Base-by-base conservation (phyloP, 805 yeast species). In the Candida fluviatilis region DNA sequence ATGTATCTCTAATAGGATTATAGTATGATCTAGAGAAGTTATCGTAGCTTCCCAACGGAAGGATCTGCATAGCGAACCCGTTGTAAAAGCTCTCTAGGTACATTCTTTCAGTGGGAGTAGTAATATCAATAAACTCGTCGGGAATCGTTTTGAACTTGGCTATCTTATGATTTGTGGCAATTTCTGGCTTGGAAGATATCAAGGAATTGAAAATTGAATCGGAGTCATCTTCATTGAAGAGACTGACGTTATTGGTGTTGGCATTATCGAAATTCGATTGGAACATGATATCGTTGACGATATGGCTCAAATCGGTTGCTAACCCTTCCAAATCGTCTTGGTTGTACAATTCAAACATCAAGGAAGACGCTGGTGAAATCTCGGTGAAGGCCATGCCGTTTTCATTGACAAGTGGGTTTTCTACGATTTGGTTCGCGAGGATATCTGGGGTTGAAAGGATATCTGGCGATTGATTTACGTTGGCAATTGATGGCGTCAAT, bases 1-100 rank as follows among this genome's bases (percentile, higher is more conserved):
- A 54, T 3, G 82, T 73, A 48, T 82, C 89, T 39, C 88, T 57
- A 1, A 79, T 69, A 0, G 90, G 88, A 40, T 69, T 66, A 45
- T 50, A 55, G 36, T 62, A 57, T 1, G 48, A 23, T 13, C 52
- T 48, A 4, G 44, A 42, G 1, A 43, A 38, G 12, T 47, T 46
- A 41, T 67, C 70, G 38, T 52, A 67, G 5, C 64, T 61, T 15
- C 48, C 49, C 43, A 64, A 65, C 2, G 74, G 74, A 18, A 65
- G 54, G 15, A 68, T 60, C 16, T 63, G 52, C 23, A 49, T 49
- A 8, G 69, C 57, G 39, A 66, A 67, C 17, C 57, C 64, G 38
- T 52, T 42, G 42, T 64, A 62, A 40, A 67, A 68, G 35, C 58
- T 64, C 26, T 57, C 58, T 4, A 68, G 42, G 31, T 62, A 67